Evolutionary conservation across 164 flowering plant species (phyloP), one percentile per base, ranked within the genome.

Genomic region (Dillenia suffruticosa): DNA sequence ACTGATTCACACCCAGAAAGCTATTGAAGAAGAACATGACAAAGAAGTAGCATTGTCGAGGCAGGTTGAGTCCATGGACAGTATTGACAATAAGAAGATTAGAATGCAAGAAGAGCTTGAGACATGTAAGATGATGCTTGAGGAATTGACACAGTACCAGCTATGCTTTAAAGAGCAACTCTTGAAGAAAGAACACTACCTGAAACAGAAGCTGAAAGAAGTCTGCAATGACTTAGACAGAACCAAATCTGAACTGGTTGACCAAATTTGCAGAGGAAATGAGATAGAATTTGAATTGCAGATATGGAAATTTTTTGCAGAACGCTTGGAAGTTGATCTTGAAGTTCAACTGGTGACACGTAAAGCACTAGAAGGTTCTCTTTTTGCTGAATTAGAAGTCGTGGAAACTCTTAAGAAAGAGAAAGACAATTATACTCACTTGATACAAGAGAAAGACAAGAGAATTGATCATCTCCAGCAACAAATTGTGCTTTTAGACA

Each of bases 401-500:
- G 68, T 63, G 59, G 47, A 53, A 68, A 45, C 52, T 40, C 66
- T 57, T 51, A 51, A 78, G 71, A 68, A 68, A 67, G 84, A 84
- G 63, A 78, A 65, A 17, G 73, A 71, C 10, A n/a, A 47, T 22
- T 78, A 82, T 45, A 40, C 56, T 1, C 64, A 7, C 32, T 22
- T 10, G 58, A 19, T 76, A 10, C 74, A 66, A 64, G 85, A 71
- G 51, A 83, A 71, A 63, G 84, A 78, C 46, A 57, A 60, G 43
- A 77, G 63, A 46, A 76, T 84, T 49, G 55, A 54, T 9, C 46
- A 63, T 58, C 78, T 84, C 15, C 72, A 70, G 65, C 65, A 75
- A 63, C 74, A 80, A 61, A 49, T 75, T 56, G 45, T 12, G 16
- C 51, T 26, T 46, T 32, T 64, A 51, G 73, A 71, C 51, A 51